Conservation (phyloP, 2,329 filamentous ascomycete species). For the Beauveria bassiana region DNA sequence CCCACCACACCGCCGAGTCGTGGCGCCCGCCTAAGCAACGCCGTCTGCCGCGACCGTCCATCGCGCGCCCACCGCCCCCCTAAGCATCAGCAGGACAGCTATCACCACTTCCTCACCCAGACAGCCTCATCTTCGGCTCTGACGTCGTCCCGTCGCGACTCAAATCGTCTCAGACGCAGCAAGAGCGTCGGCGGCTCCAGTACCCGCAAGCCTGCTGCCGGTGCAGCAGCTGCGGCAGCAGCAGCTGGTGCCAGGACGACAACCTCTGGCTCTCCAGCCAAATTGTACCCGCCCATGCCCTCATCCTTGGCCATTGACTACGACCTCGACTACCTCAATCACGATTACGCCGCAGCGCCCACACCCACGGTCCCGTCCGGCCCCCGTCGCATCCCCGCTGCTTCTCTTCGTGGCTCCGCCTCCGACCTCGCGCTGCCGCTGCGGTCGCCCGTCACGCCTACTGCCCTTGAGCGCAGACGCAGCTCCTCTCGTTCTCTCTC, state of each 20-base stretch:
- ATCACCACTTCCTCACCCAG: slow-evolving; percentile 4
- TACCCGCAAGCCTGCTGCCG: background rate
- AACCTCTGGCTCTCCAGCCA: background rate
- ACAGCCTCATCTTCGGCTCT: background rate
- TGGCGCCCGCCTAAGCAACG: background rate
- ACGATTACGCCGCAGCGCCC: slow-evolving; percentile 7
- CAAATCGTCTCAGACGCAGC: slow-evolving; percentile 15
- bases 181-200: slow-evolving; percentile 17
- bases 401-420: background rate
- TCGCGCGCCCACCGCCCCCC: background rate
- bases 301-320: slow-evolving; percentile 13
- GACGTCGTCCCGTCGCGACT: background rate
- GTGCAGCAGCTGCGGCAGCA: background rate
- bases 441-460: background rate
- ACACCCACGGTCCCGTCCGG: slow-evolving; percentile 4
- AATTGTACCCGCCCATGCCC: slow-evolving; percentile 1
- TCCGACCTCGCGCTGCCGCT: background rate
- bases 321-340: slow-evolving; percentile 7
- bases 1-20: slow-evolving; percentile 1
- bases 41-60: background rate
- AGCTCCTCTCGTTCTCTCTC: slow-evolving; percentile 5
- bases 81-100: background rate
- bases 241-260: background rate
- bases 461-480: background rate
- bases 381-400: background rate